A percentile compares a stretch with the other conserved stretches of the same genome.
These are phyloP conservation scores for Decorospora gaudefroyi DNA, from an alignment of 2,329 filamentous ascomycete genomes.

Conservation along the genomic window DNA sequence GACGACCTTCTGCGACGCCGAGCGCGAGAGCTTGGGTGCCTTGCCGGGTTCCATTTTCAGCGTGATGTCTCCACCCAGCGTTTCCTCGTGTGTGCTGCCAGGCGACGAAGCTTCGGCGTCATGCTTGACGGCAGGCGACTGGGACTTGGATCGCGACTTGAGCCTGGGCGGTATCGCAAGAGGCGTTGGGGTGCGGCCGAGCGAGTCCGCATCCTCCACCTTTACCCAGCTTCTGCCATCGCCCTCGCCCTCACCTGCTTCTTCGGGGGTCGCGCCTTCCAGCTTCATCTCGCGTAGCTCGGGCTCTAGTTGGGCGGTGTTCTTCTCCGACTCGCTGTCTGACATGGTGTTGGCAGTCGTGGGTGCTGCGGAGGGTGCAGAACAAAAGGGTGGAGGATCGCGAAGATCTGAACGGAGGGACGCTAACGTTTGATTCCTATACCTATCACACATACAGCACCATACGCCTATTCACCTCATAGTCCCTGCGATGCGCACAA, in stretches of 20 bases:
- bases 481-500: slow-evolving; percentile 20
- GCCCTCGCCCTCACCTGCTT: slow-evolving; percentile 25
- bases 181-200: slow-evolving; percentile 36
- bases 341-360: slow-evolving; percentile 44
- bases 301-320: slow-evolving; percentile 48
- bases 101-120: slow-evolving; percentile 46
- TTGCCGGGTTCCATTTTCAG: slow-evolving; percentile 66
- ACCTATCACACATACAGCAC: slow-evolving; percentile 28
- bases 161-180: slow-evolving; percentile 32
- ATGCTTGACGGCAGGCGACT: slow-evolving; percentile 39
- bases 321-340: slow-evolving; percentile 42
- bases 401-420: slow-evolving; percentile 17
- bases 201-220: slow-evolving; percentile 28
- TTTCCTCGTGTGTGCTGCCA: slow-evolving; percentile 55
- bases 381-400: slow-evolving; percentile 8
- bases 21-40: slow-evolving; percentile 73
- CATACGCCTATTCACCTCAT: slow-evolving; percentile 33
- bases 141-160: slow-evolving; percentile 39
- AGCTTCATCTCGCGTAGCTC: slow-evolving; percentile 54
- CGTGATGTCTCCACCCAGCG: slow-evolving; percentile 63
- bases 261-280: slow-evolving; percentile 39
- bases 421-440: slow-evolving; percentile 23
- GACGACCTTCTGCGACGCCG: slow-evolving; percentile 70
- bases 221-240: slow-evolving; percentile 32
- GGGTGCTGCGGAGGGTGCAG: slow-evolving; percentile 21